Base-by-base conservation (phyloP, 345 rosid species). In the Populus tremula region DNA sequence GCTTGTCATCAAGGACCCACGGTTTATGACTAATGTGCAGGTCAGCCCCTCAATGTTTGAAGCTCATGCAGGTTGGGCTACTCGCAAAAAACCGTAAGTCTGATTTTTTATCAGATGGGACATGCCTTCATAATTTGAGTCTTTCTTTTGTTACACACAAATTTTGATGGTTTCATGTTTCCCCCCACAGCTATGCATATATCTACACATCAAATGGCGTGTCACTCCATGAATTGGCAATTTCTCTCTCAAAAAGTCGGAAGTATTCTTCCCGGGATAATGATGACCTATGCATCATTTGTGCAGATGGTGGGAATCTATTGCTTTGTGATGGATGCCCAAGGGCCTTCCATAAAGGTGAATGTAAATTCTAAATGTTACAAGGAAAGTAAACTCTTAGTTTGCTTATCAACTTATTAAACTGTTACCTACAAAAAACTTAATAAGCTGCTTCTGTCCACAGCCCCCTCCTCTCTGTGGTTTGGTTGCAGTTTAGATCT, bases 241-340 rank as follows among this genome's bases (percentile, higher is more conserved):
- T 90, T 61, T 90, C 97, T 85, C 89, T 96, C 78, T 90, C 98
- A 21, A 92, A 87, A 87, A 95, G 91, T 77, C 91, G 88, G 71
- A 85, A 79, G 80, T 94, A 78, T 82, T 94, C 97, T 82, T 90
- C 95, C 78, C 89, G 87, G 88, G 98, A 92, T 76, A 91, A 90
- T 83, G 93, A 91, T 82, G 86, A 91, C 82, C 84, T 90, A 61
- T 93, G 99, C 90, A 88, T 88, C 74, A 87, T 91, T 84, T 96
- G 98, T 88, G 92, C 94, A 35, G 97, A 96, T 92, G 98, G 97
- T 83, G 98, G 98, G 77, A 87, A 88, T 87, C 98, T 96, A 77
- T 50, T 96, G 87, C 89, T 87, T 73, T 96, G 98, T 82, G 97
- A 92, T 91, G 97, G 97, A 83, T 96, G 97, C 88, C 97, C 99